These are phyloP conservation scores for Gaultheria prostrata DNA, from an alignment of 148 eudicot species.

Conservation along the genomic window DNA sequence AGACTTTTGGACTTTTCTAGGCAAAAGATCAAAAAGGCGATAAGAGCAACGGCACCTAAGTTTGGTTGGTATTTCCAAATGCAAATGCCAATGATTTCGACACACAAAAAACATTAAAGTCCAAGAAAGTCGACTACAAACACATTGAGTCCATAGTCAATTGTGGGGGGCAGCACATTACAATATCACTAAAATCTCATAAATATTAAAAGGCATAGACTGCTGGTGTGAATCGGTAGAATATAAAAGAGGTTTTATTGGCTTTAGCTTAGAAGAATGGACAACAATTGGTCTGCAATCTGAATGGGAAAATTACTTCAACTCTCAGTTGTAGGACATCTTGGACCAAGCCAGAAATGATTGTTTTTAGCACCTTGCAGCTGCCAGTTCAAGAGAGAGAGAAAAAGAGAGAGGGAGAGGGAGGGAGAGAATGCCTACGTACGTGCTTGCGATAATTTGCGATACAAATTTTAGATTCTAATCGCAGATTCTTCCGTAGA, in stretches of 20 bases:
- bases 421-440: background rate
- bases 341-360: background rate
- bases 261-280: background rate
- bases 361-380: background rate
- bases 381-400: background rate
- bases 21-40: no score
- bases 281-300: background rate
- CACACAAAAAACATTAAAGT: background rate
- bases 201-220: background rate
- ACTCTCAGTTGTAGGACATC: background rate
- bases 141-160: background rate
- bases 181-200: background rate
- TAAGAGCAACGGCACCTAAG: background rate
- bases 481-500: no score
- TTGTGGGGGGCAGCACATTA: background rate
- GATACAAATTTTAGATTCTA: no score
- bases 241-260: background rate
- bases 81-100: background rate
- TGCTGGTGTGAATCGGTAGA: background rate
- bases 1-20: no score
- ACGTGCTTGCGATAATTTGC: no score
- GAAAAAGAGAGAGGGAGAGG: background rate
- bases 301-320: background rate
- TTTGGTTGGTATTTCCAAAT: background rate
- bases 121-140: background rate